phyloP scores from a whole-genome alignment of 2,329 filamentous ascomycete genomes.

The Cercospora sp. region DNA sequence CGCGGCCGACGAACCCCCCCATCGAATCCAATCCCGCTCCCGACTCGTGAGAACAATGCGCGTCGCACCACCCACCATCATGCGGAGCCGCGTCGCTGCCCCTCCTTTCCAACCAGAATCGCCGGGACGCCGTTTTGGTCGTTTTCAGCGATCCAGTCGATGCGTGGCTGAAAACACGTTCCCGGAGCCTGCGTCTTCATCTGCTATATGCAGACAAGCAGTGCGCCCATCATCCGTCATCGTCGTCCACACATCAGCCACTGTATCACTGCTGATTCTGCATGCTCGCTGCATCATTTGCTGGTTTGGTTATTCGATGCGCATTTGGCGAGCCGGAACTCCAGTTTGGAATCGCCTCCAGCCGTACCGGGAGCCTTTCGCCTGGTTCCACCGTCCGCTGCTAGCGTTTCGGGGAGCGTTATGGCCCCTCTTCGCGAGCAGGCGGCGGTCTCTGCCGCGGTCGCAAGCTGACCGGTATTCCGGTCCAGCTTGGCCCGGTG shows the following conservation, averaged over 20 bases:
- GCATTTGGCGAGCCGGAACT: not conserved
- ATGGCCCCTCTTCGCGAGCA: not conserved
- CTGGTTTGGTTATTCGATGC: not conserved
- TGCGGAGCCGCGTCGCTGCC: not conserved
- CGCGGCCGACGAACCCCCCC: not conserved
- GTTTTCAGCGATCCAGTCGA: not conserved
- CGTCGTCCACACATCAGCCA: not conserved
- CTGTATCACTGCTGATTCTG: not conserved
- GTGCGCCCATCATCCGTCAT: not conserved
- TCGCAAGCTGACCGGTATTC: not conserved
- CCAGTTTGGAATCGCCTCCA: not conserved
- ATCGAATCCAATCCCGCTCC: not conserved
- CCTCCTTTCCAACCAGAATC: conserved; percentile 1
- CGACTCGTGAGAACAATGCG: not conserved
- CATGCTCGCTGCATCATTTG: not conserved
- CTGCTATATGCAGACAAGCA: not conserved
- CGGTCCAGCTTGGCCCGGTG: not conserved
- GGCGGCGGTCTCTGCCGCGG: not conserved
- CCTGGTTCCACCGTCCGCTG: not conserved
- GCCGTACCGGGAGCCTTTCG: not conserved
- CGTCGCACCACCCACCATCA: not conserved
- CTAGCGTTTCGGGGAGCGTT: not conserved
- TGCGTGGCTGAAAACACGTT: not conserved
- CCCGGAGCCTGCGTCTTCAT: not conserved
- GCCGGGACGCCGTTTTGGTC: not conserved